Evolutionary conservation across 108 stramenopile species (phyloP).

Genomic region (Cyclotella cryptica): DNA sequence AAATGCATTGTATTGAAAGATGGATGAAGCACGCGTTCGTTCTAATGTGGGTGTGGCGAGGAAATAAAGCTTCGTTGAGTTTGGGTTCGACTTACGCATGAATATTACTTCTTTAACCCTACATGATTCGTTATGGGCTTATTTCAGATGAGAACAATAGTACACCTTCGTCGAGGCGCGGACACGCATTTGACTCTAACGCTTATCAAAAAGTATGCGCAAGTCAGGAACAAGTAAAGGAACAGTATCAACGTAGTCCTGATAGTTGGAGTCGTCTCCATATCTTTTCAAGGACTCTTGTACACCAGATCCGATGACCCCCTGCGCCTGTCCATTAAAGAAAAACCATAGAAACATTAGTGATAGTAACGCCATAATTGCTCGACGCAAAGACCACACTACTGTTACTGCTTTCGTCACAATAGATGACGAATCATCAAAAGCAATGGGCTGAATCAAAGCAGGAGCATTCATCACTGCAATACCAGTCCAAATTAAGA

Average conservation of each 20-base stretch:
- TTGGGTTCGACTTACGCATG: too few species aligned
- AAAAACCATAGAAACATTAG: conserved; percentile 69
- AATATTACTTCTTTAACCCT: too few species aligned
- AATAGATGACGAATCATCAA: conserved; percentile 6
- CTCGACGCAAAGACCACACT: conserved; percentile 18
- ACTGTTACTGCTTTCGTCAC: background rate
- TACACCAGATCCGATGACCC: conserved; percentile 50
- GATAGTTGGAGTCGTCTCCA: conserved; percentile 60
- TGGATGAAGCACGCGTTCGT: too few species aligned
- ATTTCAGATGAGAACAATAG: too few species aligned
- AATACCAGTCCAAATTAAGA: conserved; percentile 79
- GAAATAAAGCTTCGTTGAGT: too few species aligned
- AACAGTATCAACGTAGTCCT: conserved; percentile 58
- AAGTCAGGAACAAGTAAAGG: conserved; percentile 67
- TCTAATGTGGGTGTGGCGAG: too few species aligned
- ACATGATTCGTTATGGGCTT: too few species aligned
- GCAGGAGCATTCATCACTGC: conserved; percentile 72
- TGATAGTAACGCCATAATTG: conserved; percentile 54
- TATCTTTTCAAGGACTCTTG: conserved; percentile 66
- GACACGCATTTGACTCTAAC: background rate
- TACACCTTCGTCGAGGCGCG: too few species aligned
- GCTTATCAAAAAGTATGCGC: background rate
- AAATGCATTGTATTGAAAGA: background rate
- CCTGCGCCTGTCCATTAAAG: conserved; percentile 71
- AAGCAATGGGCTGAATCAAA: conserved; percentile 40